Evolutionary conservation across 164 flowering plant genomes (phyloP), one percentile per base, ranked within the genome.

Genomic region (Vitis vinifera): DNA sequence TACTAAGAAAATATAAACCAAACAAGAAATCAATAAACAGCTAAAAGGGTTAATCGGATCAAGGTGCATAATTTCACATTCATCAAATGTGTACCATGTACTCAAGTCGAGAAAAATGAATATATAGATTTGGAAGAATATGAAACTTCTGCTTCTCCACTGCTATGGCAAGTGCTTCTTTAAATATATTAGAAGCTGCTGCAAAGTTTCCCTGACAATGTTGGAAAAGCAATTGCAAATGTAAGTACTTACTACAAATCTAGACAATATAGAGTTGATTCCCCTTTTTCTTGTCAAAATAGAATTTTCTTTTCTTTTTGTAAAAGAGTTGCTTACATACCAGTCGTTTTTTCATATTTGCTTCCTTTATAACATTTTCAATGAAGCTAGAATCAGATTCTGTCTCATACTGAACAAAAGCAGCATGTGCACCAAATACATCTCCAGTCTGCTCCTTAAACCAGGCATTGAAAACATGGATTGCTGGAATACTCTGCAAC

Each of bases 311-410:
- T 52, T 19, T n/a, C 3, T 5, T 30, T 55, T 37, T n/a, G 55
- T 62, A 10, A 52, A 49, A 62, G 16, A 19, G 55, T 2, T 19
- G 29, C 55, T 23, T 71, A 53, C 79, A 53, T 79, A 95, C 99
- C 90, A 83, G 62, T 15, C 99, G 89, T 67, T 75, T 95, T 77
- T 95, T 94, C 96, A 93, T 86, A 75, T 93, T 91, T 67, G 98
- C 99, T 75, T 73, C 80, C 66, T 77, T 78, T 56, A 53, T 76
- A 55, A 85, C 81, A 77, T 73, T 80, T 61, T 86, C 85, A 64
- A 89, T 71, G 69, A 89, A 89, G 63, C 70, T 58, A n/a, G 80
- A 75, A 70, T 77, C 87, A 16, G 72, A 69, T 17, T 82, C 84
- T 62, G 69, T n/a, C 56, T 77, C 69, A 68, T 70, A 72, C 7